phyloP scores from a whole-genome alignment of 2,329 filamentous ascomycete genomes.

The Fusarium scirpi region DNA sequence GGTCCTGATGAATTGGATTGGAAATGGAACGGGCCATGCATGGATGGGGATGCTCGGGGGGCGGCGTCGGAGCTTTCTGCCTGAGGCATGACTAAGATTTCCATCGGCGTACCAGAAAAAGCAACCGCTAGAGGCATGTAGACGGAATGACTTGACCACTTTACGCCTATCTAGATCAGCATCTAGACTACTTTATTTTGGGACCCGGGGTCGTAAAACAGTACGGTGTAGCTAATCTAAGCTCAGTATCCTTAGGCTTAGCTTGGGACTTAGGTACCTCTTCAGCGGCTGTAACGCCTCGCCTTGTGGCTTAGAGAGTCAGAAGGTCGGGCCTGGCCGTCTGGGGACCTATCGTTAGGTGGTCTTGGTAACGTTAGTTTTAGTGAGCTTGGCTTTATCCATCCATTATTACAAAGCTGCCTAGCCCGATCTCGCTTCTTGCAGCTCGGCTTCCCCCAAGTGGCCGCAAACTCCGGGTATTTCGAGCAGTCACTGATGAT shows the following conservation, averaged over 20 bases:
- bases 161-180: background rate
- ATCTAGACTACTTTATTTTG: background rate
- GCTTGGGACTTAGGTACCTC: background rate
- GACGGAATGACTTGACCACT: background rate
- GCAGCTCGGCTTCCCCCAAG: slow-evolving; percentile 19
- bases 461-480: slow-evolving; percentile 26
- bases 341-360: slow-evolving; percentile 1
- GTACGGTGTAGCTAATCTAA: background rate
- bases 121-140: background rate
- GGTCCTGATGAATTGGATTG: slow-evolving; percentile 44
- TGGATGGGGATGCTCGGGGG: slow-evolving; percentile 36
- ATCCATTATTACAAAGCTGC: slow-evolving; percentile 30
- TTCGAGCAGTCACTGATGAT: background rate
- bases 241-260: background rate
- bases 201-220: background rate
- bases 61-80: slow-evolving; percentile 25
- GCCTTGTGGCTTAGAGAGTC: slow-evolving; percentile 35
- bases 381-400: slow-evolving; percentile 8
- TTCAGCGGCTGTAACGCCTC: slow-evolving; percentile 7
- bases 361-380: slow-evolving; percentile 24
- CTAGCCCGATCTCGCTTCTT: slow-evolving; percentile 2
- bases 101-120: background rate
- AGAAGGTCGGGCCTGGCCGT: background rate
- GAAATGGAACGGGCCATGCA: slow-evolving; percentile 37
- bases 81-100: slow-evolving; percentile 33